Evolutionary conservation across 208 protist genomes (phyloP).

Genomic region (Crithidia acanthocephali): DNA sequence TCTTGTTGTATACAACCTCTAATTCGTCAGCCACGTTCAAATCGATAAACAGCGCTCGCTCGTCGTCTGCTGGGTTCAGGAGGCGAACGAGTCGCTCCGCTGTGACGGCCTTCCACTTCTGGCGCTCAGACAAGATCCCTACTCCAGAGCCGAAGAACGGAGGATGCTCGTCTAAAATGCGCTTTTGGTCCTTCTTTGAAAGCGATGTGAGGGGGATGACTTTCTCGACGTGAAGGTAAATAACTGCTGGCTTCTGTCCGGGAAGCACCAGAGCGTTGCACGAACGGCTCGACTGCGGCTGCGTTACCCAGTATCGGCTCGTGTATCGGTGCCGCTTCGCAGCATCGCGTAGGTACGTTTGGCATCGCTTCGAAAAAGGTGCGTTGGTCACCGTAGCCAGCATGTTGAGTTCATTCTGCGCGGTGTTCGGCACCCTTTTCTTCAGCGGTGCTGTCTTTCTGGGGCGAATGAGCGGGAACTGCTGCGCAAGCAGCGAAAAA

Average conservation of each 20-base stretch:
- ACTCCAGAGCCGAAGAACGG: conserved; percentile 90
- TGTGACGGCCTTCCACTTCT: conserved; percentile 86
- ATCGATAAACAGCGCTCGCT: conserved; percentile 85
- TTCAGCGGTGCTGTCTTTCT: not conserved
- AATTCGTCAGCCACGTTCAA: conserved; percentile 55
- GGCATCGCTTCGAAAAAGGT: conserved; percentile 65
- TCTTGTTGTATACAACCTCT: conserved; percentile 49
- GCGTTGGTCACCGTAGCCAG: conserved; percentile 79
- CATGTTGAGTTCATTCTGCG: conserved; percentile 52
- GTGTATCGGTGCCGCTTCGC: conserved; percentile 47
- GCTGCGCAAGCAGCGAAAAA: not conserved
- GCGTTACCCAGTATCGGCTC: conserved; percentile 84
- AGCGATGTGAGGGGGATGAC: conserved; percentile 73
- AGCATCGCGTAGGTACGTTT: conserved; percentile 48
- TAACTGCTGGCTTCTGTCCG: conserved; percentile 58
- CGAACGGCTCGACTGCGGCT: conserved; percentile 73
- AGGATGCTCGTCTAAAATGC: conserved; percentile 85
- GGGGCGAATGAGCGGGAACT: conserved; percentile 15
- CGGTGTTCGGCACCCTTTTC: conserved; percentile 7
- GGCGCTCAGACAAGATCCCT: conserved; percentile 82
- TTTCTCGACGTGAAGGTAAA: conserved; percentile 81
- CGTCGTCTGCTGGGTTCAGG: conserved; percentile 73
- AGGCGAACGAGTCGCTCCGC: conserved; percentile 70
- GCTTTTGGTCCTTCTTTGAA: conserved; percentile 56
- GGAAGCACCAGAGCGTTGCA: conserved; percentile 77